Base-by-base conservation (phyloP, 1,139 yeast species). In the Waltiozyma solani region DNA sequence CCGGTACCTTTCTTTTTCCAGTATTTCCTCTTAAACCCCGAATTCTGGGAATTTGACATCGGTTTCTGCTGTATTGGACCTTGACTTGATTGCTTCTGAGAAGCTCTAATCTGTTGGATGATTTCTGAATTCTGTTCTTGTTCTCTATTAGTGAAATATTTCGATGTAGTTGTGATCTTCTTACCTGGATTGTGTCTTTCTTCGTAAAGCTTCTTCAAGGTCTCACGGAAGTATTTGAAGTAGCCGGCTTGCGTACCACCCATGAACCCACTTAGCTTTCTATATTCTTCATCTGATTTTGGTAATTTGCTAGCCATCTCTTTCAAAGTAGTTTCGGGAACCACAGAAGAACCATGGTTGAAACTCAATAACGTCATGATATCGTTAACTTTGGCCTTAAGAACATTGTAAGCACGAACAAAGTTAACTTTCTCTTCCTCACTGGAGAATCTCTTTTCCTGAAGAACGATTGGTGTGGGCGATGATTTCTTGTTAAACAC, bases 281-380 rank as follows among this genome's bases (percentile, higher is more conserved):
- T 57, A 54, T 67, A 79, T 36, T 72, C 83, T n/a, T 53, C 56
- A 40, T 69, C 70, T 14, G 68, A 69, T 2, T 68, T 63, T 1
- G 89, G 89, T 26, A 80, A 56, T 34, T 60, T 61, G 17, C 58
- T 53, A 0, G 84, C 77, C 70, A 79, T 67, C 38, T 73, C 76
- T 45, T 66, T 67, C 37, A 80, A 53, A 0, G 77, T 61, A 1
- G 56, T 58, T 44, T 76, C 79, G 1, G 71, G 60, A 4, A 78
- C 58, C 35, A 77, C 63, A 15, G 66, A 60, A 1, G 66, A 58
- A 9, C 70, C 62, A 15, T 59, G 57, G n/a, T 57, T 49, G 31
- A 65, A 63, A 10, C 62, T 63, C 41, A 69, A 50, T 34, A 64
- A 65, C 10, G 66, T 64, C 54, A 74, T 69, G 15, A 67, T 56